A percentile compares a stretch with the other conserved stretches of the same genome.
These are phyloP conservation scores for Penicillium carneum DNA, from an alignment of 2,329 filamentous ascomycete genomes.

Conservation along the genomic window DNA sequence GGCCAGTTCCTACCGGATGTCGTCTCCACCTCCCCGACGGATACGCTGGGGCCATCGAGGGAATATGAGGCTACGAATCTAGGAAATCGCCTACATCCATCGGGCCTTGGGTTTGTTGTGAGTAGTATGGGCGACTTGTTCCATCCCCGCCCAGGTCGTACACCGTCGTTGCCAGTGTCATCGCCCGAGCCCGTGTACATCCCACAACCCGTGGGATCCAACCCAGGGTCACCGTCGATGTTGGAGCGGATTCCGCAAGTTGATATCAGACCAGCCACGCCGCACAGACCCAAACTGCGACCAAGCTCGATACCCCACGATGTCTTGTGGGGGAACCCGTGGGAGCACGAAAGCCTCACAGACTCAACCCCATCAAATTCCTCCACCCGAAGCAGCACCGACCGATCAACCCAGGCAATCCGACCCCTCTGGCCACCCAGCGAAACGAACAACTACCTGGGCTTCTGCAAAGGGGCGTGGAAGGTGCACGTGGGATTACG, in stretches of 20 bases:
- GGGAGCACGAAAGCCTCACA: background rate
- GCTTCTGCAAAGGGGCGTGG: conserved; percentile 59
- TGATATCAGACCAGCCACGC: conserved; percentile 1
- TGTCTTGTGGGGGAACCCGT: conserved; percentile 4
- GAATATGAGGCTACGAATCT: background rate
- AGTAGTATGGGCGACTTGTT: conserved; percentile 5
- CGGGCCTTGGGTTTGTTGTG: conserved; percentile 8
- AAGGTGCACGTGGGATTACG: conserved; percentile 41
- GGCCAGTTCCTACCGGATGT: background rate
- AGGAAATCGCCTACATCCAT: background rate
- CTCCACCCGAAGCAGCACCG: conserved; percentile 13
- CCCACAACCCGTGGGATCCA: background rate
- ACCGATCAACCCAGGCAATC: conserved; percentile 4
- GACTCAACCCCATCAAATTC: conserved; percentile 20
- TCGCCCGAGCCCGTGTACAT: background rate
- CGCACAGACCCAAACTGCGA: background rate
- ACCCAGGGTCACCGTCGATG: background rate
- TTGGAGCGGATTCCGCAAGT: conserved; percentile 2
- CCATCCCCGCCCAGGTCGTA: background rate
- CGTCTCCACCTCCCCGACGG: background rate
- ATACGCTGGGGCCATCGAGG: background rate
- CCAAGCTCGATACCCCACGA: conserved; percentile 4
- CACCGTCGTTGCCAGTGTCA: background rate
- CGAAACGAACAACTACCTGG: conserved; percentile 46
- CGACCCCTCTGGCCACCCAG: conserved; percentile 41